phyloP scores from a whole-genome alignment of 2,329 filamentous ascomycete genomes.

The Coniella vitis region DNA sequence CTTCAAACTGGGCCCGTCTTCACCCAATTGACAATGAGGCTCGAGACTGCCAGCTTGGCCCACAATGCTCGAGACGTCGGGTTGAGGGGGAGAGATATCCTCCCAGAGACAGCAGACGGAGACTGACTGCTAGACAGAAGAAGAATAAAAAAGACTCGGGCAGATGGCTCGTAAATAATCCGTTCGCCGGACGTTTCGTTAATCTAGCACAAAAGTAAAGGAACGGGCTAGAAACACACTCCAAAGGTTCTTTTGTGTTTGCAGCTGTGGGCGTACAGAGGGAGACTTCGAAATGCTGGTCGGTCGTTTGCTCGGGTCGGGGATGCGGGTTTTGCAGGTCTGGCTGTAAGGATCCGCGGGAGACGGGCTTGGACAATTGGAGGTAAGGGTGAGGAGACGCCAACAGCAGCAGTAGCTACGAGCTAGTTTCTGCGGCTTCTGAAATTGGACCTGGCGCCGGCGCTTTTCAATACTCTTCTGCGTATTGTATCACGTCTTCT shows the following conservation, averaged over 20 bases:
- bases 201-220: neutral
- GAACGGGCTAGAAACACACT: no score
- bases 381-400: neutral
- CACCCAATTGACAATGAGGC: neutral
- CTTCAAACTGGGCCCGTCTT: no score
- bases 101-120: no score
- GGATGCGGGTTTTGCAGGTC: neutral
- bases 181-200: slow-evolving; percentile 7
- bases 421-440: slow-evolving; percentile 4
- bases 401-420: neutral
- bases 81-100: neutral
- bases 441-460: slow-evolving; percentile 6
- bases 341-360: neutral
- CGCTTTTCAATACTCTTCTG: neutral
- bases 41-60: neutral
- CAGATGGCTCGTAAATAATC: slow-evolving; percentile 6
- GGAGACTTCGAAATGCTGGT: neutral
- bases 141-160: slow-evolving; percentile 3
- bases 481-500: neutral
- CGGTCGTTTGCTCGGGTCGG: slow-evolving; percentile 6
- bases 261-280: neutral
- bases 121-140: neutral
- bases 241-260: neutral
- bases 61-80: slow-evolving; percentile 5
- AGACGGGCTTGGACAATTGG: neutral